These are phyloP conservation scores for Mycosphaerella sp. DNA, from an alignment of 2,329 filamentous ascomycete species.

Conservation along the genomic window DNA sequence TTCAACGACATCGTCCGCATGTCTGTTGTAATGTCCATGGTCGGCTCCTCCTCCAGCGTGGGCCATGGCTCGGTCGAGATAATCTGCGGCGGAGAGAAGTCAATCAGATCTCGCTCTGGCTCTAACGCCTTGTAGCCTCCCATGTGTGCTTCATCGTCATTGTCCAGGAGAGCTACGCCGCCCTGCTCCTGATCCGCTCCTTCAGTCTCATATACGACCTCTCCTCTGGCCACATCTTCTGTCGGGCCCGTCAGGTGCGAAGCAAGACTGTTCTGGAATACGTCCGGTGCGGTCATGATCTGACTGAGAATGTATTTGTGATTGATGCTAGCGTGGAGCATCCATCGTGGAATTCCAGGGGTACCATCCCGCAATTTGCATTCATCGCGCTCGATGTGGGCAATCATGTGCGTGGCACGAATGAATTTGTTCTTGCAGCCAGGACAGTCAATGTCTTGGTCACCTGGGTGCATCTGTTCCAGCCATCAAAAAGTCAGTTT, in stretches of 20 bases:
- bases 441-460: constrained; percentile 48
- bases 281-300: constrained; percentile 28
- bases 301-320: constrained; percentile 46
- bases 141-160: constrained; percentile 17
- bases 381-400: constrained; percentile 50
- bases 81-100: not conserved
- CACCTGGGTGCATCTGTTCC: constrained; percentile 37
- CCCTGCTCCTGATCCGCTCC: constrained; percentile 10
- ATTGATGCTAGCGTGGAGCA: constrained; percentile 46
- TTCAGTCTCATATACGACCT: constrained; percentile 8
- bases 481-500: not conserved
- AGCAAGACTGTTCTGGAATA: constrained; percentile 23
- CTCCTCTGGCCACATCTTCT: not conserved
- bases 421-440: constrained; percentile 48
- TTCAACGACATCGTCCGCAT: constrained; percentile 11
- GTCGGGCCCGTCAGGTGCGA: no score
- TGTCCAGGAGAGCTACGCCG: constrained; percentile 18
- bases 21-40: not conserved
- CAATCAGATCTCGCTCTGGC: constrained; percentile 12
- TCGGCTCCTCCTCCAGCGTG: not conserved
- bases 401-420: constrained; percentile 45
- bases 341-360: constrained; percentile 33
- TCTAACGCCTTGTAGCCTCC: constrained; percentile 19
- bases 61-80: not conserved
- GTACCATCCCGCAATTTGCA: constrained; percentile 36